Conservation (phyloP, 306 rosid genomes). For the Argentina anserina region DNA sequence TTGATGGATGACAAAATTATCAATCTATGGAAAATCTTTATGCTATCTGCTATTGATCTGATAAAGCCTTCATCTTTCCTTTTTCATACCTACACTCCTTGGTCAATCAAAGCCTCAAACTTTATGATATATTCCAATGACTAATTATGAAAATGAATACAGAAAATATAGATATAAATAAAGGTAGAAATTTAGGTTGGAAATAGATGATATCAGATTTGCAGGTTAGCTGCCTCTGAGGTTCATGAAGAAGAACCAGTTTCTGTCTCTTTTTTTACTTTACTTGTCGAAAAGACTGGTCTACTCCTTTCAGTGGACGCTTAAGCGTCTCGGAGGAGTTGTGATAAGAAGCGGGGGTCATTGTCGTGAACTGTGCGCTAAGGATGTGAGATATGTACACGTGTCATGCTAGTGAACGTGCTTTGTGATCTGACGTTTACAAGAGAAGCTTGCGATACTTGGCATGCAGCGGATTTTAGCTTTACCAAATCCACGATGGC, state of each 20-base stretch:
- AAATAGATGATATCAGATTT: not conserved
- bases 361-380: not conserved
- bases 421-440: slow-evolving; percentile 10
- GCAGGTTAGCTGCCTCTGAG: slow-evolving; percentile 22
- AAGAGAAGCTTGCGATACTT: slow-evolving; percentile 5
- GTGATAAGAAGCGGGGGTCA: not conserved
- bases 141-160: not conserved
- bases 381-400: not conserved
- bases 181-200: not conserved
- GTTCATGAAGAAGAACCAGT: slow-evolving; percentile 3
- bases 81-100: slow-evolving; percentile 9
- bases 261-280: not conserved
- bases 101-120: slow-evolving; percentile 6
- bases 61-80: slow-evolving; percentile 2
- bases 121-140: slow-evolving; percentile 11
- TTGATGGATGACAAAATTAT: not conserved
- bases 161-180: not conserved
- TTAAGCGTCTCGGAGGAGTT: not conserved
- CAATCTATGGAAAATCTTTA: not conserved
- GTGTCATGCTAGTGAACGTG: no score
- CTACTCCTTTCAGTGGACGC: no score
- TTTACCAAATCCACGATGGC: not conserved
- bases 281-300: slow-evolving; percentile 7
- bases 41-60: slow-evolving; percentile 27
- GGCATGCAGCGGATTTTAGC: slow-evolving; percentile 1